Evolutionary conservation across 306 rosid genomes (phyloP), one percentile per base, ranked within the genome.

Genomic region (Castanea crenata): DNA sequence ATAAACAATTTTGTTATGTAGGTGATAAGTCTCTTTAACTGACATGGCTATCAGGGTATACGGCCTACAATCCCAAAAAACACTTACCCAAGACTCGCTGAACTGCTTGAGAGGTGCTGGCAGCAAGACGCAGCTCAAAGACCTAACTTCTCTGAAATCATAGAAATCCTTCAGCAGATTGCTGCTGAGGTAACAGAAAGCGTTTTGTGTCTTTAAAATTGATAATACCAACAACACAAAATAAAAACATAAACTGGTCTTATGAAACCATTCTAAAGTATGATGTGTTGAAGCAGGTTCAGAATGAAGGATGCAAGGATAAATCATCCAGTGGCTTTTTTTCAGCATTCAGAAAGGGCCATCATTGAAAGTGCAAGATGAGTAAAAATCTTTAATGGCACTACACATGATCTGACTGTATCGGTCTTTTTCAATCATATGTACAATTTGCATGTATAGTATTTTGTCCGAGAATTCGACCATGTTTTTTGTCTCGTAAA

Each of bases 51-150:
- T 79, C 86, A 96, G 99, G 88, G 88, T 71, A 87, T 93, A 58
- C 87, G 98, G 79, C 98, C 98, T 51, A 76, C 89, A 55, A 90
- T 96, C 77, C 97, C 99, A 31, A 91, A 89, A 82, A 86, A 78
- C 72, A 79, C 93, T 72, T 88, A 89, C 81, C 93, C 96, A 34
- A 78, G 79, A 83, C 86, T 96, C 52, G 80, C 89, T 21, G 97
- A 96, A 80, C 85, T 96, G 85, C 98, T 93, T 61, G 91, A 87
- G 73, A 88, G 80, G 68, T 96, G 98, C 89, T 96, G 99, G 99
- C 92, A 89, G 57, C 91, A 93, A 85, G 94, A 93, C 76, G 96
- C 96, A 27, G 83, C 79, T 34, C 86, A 79, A 75, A 92, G 99
- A 75, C 98, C 99, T 25, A 62, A 84, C 78, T 96, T 93, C 83